phyloP scores from a whole-genome alignment of 345 rosid species.

The Geranium rotundifolium region DNA sequence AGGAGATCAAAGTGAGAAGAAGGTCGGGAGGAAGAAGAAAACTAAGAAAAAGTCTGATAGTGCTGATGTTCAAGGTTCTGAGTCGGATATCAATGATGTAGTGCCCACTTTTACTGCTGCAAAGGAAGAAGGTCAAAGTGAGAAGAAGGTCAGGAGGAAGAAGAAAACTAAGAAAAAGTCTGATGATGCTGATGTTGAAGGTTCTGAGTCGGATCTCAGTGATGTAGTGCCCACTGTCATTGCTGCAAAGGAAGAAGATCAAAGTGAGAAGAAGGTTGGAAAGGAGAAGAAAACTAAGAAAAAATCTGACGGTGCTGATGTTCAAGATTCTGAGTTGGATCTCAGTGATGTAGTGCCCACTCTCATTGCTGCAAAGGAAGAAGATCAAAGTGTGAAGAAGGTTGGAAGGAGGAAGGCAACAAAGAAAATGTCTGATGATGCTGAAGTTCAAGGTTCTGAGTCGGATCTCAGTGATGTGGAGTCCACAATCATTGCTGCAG shows the following conservation, averaged over 20 bases:
- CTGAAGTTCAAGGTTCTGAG: conserved; percentile 26
- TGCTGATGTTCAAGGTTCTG: too few relatives aligned
- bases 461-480: conserved; percentile 33
- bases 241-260: conserved; percentile 30
- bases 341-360: too few relatives aligned
- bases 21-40: too few relatives aligned
- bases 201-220: too few relatives aligned
- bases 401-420: too few relatives aligned
- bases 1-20: conserved; percentile 38
- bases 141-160: conserved; percentile 39
- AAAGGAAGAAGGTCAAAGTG: conserved; percentile 33
- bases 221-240: neutral
- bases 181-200: too few relatives aligned
- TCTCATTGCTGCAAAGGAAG: conserved; percentile 12
- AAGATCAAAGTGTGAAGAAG: too few relatives aligned
- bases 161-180: conserved; percentile 8
- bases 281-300: conserved; percentile 17
- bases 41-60: too few relatives aligned
- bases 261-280: conserved; percentile 37
- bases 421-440: neutral
- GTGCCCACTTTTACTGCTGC: too few relatives aligned
- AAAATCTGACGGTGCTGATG: neutral
- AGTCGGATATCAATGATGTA: too few relatives aligned
- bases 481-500: conserved; percentile 21
- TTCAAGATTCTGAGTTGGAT: too few relatives aligned